Percentiles rank a stretch among this genome's conserved stretches.
These are phyloP conservation scores for Coemansia umbellata DNA, from an alignment of 192 early-diverging fungal genomes.

Conservation along the genomic window DNA sequence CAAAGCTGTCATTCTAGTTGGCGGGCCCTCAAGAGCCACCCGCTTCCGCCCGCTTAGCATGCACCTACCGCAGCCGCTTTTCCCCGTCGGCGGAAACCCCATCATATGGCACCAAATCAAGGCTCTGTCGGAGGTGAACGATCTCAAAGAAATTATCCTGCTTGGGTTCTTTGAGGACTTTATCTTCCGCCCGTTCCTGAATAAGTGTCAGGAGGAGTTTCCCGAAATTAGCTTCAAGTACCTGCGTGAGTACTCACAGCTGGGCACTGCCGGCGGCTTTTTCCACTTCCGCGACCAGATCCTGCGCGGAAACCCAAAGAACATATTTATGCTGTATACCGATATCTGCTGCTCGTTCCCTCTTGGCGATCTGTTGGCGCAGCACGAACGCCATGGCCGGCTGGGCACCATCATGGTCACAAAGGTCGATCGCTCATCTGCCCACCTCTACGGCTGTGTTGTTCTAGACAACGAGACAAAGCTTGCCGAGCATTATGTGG, in stretches of 20 bases:
- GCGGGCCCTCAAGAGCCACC: constrained; percentile 95
- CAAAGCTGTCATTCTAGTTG: constrained; percentile 96
- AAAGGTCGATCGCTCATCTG: constrained; percentile 75
- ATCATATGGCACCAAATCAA: constrained; percentile 97
- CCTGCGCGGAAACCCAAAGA: constrained; percentile 80
- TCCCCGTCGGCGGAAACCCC: constrained; percentile 93
- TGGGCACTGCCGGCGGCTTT: constrained; percentile 95
- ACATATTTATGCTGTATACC: constrained; percentile 95
- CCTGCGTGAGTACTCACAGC: constrained; percentile 93
- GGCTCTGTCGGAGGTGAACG: constrained; percentile 82
- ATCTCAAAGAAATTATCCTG: constrained; percentile 89
- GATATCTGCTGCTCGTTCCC: constrained; percentile 97
- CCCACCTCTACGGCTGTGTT: constrained; percentile 88
- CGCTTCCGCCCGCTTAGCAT: constrained; percentile 96
- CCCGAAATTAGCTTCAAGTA: constrained; percentile 86
- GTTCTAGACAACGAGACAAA: constrained; percentile 85
- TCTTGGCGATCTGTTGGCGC: constrained; percentile 76
- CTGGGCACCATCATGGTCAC: constrained; percentile 88
- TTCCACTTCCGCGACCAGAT: constrained; percentile 99
- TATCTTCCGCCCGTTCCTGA: constrained; percentile 87
- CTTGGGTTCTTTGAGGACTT: constrained; percentile 97
- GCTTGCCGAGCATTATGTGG: constrained; percentile 95
- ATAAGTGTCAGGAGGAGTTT: constrained; percentile 82
- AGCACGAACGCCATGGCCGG: constrained; percentile 78
- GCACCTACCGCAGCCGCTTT: constrained; percentile 95